Conservation (phyloP, 805 yeast genomes). For the Yamadazyma nakazawae region DNA sequence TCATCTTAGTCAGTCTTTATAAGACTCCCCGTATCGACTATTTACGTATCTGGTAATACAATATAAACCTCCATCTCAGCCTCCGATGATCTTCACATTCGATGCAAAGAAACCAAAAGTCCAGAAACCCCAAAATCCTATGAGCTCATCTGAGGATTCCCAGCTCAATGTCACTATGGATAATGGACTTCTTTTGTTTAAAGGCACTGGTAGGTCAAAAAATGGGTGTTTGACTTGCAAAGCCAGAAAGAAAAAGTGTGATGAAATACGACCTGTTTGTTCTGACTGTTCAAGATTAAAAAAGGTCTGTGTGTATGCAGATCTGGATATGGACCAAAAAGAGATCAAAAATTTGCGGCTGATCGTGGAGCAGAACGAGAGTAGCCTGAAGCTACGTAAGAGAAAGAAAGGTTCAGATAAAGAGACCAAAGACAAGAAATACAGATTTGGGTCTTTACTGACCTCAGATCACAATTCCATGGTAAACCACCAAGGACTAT, state of each 20-base stretch:
- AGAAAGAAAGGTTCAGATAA: background rate
- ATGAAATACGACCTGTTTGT: conserved; percentile 49
- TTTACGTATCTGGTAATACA: background rate
- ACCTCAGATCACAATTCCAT: too few species aligned
- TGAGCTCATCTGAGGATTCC: background rate
- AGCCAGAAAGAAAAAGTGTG: conserved; percentile 58
- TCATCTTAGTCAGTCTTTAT: too few species aligned
- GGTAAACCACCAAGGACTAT: too few species aligned
- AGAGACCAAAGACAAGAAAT: background rate
- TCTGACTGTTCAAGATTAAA: conserved; percentile 46
- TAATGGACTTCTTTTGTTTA: background rate
- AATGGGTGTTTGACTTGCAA: conserved; percentile 72
- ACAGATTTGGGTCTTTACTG: background rate
- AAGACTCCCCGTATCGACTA: too few species aligned
- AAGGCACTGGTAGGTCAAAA: conserved; percentile 26
- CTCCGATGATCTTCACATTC: conserved; percentile 20
- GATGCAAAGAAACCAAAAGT: conserved; percentile 15
- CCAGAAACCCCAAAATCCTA: background rate
- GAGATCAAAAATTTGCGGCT: conserved; percentile 33
- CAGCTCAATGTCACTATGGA: background rate
- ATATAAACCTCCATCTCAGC: background rate
- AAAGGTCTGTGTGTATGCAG: conserved; percentile 48
- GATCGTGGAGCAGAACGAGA: conserved; percentile 35
- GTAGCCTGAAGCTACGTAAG: conserved; percentile 1
- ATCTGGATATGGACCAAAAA: conserved; percentile 41